phyloP scores from a whole-genome alignment of 2,329 filamentous ascomycete genomes.

The Colletotrichum liaoningense region DNA sequence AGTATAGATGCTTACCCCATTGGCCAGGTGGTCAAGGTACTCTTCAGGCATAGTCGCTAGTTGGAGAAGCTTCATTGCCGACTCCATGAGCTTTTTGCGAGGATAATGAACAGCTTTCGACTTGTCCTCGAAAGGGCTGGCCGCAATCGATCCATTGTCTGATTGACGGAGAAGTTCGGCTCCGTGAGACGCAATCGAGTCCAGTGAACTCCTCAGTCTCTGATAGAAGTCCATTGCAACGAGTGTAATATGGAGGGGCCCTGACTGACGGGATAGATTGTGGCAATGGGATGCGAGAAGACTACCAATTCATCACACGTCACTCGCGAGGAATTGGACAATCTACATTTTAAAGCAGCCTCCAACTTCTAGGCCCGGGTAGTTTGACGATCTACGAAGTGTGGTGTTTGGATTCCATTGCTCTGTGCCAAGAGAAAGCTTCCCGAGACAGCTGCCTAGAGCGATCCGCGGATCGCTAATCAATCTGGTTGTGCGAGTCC shows the following conservation, averaged over 20 bases:
- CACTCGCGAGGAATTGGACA: too few species aligned
- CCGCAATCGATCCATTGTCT: not conserved
- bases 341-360: too few species aligned
- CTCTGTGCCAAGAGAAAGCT: too few species aligned
- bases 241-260: not conserved
- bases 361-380: too few species aligned
- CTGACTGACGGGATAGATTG: too few species aligned
- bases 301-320: too few species aligned
- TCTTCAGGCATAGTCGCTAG: not conserved
- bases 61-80: not conserved
- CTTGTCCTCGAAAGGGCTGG: constrained; percentile 1
- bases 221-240: constrained; percentile 7
- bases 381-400: too few species aligned
- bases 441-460: too few species aligned
- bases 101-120: constrained; percentile 1
- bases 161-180: not conserved
- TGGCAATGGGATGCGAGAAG: too few species aligned
- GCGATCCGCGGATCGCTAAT: not conserved
- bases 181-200: not conserved
- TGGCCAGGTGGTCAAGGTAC: not conserved
- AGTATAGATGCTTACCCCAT: not conserved
- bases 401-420: too few species aligned
- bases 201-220: not conserved
- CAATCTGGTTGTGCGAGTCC: not conserved
- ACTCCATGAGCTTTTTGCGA: constrained; percentile 6